Conservation (phyloP, 768 basidiomycete species). For the Amanita exitialis region DNA sequence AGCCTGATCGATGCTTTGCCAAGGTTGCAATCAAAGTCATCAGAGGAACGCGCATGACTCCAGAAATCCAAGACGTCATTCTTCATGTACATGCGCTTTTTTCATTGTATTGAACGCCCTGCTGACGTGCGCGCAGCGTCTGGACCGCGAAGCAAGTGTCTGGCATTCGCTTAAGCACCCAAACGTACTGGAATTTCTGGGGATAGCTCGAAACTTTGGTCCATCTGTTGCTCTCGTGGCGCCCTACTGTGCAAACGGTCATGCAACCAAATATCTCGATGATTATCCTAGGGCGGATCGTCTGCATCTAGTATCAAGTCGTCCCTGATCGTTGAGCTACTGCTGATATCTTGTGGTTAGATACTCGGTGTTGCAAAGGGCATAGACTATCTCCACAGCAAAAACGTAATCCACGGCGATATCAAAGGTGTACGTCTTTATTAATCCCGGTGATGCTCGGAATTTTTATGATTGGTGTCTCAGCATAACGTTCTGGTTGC, state of each 20-base stretch:
- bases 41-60: slow-evolving; percentile 25
- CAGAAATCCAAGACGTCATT: slow-evolving; percentile 39
- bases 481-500: slow-evolving; percentile 52
- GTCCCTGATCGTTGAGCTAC: slow-evolving; percentile 23
- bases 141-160: slow-evolving; percentile 44
- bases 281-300: slow-evolving; percentile 11
- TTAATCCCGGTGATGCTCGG: neutral
- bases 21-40: slow-evolving; percentile 53
- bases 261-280: slow-evolving; percentile 36
- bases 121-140: slow-evolving; percentile 26
- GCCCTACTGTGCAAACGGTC: slow-evolving; percentile 54
- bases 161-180: slow-evolving; percentile 50
- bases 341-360: neutral
- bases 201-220: slow-evolving; percentile 38
- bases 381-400: slow-evolving; percentile 45
- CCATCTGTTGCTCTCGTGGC: slow-evolving; percentile 52
- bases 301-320: slow-evolving; percentile 10
- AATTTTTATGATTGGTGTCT: neutral
- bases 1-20: slow-evolving; percentile 1
- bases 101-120: neutral
- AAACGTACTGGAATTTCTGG: slow-evolving; percentile 46
- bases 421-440: slow-evolving; percentile 41
- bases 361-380: slow-evolving; percentile 35
- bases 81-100: slow-evolving; percentile 29
- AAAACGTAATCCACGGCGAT: slow-evolving; percentile 50